A percentile compares a stretch with the other conserved stretches of the same genome.
Conservation (phyloP, 345 rosid genomes). For the Pugionium cornutum region DNA sequence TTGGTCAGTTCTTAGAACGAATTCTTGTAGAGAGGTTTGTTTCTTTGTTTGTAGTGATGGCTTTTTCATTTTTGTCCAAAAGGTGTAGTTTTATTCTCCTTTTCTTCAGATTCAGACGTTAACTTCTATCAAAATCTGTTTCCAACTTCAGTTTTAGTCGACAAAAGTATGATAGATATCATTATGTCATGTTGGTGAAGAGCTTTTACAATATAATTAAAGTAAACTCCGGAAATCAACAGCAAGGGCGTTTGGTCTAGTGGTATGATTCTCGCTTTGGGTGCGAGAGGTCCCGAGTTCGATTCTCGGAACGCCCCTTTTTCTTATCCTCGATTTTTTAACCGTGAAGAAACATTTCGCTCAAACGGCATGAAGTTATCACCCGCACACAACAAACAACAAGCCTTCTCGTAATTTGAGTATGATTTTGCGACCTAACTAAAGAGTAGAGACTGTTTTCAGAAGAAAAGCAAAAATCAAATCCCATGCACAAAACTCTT, state of each 20-base stretch:
- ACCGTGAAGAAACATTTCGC: too few relatives aligned
- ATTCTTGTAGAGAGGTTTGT: too few relatives aligned
- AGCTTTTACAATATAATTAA: background rate
- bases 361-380: too few relatives aligned
- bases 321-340: background rate
- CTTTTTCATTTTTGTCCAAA: too few relatives aligned
- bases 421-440: too few relatives aligned
- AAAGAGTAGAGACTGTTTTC: too few relatives aligned
- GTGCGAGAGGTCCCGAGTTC: constrained; percentile 90
- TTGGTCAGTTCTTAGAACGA: too few relatives aligned
- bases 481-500: constrained; percentile 14
- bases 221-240: background rate
- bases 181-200: background rate
- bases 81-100: too few relatives aligned
- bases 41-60: too few relatives aligned
- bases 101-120: background rate
- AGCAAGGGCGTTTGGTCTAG: constrained; percentile 43
- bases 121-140: background rate
- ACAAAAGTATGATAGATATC: background rate
- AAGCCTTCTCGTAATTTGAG: background rate
- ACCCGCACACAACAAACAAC: background rate
- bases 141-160: background rate
- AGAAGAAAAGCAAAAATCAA: background rate
- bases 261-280: constrained; percentile 94
- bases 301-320: constrained; percentile 73